Evolutionary conservation across 805 yeast genomes (phyloP), one percentile per base, ranked within the genome.

Genomic region (Cyberlindnera sargentensis): DNA sequence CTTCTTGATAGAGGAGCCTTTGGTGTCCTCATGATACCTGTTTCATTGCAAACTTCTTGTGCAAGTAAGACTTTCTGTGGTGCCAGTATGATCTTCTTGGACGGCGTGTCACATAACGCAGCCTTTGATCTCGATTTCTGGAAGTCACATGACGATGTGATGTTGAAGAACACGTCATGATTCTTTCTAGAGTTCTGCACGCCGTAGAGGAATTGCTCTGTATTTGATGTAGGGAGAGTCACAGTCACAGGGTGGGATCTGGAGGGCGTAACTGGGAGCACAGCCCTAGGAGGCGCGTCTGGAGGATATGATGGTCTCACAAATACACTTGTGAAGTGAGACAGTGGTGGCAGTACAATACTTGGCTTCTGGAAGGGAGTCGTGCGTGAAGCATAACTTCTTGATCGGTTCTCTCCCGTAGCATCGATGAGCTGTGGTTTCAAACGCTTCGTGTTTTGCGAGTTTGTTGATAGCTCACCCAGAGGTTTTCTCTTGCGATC

Each of bases 121-220:
- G 20, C 20, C 27, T 30, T 29, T 6, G 33, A 8, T 23, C 35
- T 24, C 6, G 28, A 24, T 5, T 26, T 25, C 28, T 48, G 49
- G 42, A 48, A 46, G 32, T 48, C 52, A 9, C 37, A 45, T 8
- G 43, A 32, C 5, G 47, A 45, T 2, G 45, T 44, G 32, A 48
- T 37, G 26, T 39, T 46, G 42, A 45, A 39, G 41, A 43, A 48
- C 39, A 37, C 9, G 24, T 46, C 49, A 10, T 44, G 37, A n/a
- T 44, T 39, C 43, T 41, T 41, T 27, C 41, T 41, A 27, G 39
- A 34, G 40, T 45, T 40, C 28, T 43, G 51, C 3, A 45, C 47
- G 7, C 40, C 44, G 27, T 47, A 44, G 0, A 47, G 38, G 37
- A 29, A 40, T 23, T 20, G 34, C 6, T 34, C 37, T 23, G 30